Evolutionary conservation across 148 eudicot species (phyloP).

Genomic region (Fagopyrum homotropicum): DNA sequence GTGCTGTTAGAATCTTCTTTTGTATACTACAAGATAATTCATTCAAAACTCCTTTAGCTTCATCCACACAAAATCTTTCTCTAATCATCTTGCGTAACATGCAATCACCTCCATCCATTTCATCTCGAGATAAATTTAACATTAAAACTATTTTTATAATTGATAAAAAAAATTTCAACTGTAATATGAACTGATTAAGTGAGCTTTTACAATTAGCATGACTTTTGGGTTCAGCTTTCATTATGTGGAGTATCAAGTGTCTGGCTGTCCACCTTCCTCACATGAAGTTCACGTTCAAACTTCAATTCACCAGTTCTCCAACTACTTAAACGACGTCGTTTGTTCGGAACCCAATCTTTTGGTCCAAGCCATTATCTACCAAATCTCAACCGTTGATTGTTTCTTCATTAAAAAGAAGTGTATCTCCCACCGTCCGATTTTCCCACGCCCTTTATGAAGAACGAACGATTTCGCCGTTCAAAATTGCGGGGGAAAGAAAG

Average conservation of each 20-base stretch:
- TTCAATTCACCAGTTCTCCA: not conserved
- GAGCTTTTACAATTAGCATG: not conserved
- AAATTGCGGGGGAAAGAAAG: not conserved
- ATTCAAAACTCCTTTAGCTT: not conserved
- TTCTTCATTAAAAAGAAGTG: not conserved
- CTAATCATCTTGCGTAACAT: slow-evolving; percentile 3
- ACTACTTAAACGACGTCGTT: slow-evolving; percentile 3
- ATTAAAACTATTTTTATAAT: too few relatives aligned
- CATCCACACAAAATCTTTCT: not conserved
- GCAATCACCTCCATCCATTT: not conserved
- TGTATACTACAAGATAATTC: not conserved
- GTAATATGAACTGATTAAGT: too few relatives aligned
- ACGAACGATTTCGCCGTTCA: slow-evolving; percentile 1
- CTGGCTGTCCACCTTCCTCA: not conserved
- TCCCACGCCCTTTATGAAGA: not conserved
- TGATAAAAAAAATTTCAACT: too few relatives aligned
- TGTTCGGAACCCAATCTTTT: not conserved
- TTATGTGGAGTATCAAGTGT: not conserved
- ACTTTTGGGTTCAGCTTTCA: not conserved
- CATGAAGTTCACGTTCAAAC: not conserved
- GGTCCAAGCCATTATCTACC: not conserved
- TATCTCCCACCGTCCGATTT: not conserved
- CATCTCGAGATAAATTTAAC: not conserved
- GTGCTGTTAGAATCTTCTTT: not conserved
- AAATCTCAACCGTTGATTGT: slow-evolving; percentile 5